These are phyloP conservation scores for Nemania sp. DNA, from an alignment of 2,329 filamentous ascomycete genomes.

Conservation along the genomic window DNA sequence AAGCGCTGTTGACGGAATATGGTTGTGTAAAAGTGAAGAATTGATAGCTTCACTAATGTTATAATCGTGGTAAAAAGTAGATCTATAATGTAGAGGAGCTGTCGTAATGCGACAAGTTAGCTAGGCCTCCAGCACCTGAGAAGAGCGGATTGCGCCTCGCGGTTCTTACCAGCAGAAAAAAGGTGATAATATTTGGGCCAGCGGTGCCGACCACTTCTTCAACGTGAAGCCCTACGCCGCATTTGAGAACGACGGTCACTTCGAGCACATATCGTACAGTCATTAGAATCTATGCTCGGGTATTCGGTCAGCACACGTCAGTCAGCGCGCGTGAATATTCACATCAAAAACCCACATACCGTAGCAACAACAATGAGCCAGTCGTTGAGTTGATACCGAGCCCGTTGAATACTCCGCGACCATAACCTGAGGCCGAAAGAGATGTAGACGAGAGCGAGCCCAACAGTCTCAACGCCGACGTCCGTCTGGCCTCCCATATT, in stretches of 20 bases:
- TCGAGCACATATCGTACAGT: slow-evolving; percentile 35
- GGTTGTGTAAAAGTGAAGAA: slow-evolving; percentile 37
- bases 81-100: slow-evolving; percentile 27
- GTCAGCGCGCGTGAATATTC: too few relatives aligned
- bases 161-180: slow-evolving; percentile 15
- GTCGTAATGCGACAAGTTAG: background rate
- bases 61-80: slow-evolving; percentile 34
- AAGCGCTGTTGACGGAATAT: slow-evolving; percentile 25
- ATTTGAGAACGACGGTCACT: slow-evolving; percentile 34
- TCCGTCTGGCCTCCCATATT: slow-evolving; percentile 28
- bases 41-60: slow-evolving; percentile 37
- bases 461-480: slow-evolving; percentile 31
- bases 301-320: too few relatives aligned
- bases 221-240: slow-evolving; percentile 35
- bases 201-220: slow-evolving; percentile 24
- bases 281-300: slow-evolving; percentile 22
- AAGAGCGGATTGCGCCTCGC: background rate
- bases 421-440: slow-evolving; percentile 36
- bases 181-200: slow-evolving; percentile 18
- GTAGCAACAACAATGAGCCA: slow-evolving; percentile 31
- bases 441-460: slow-evolving; percentile 30
- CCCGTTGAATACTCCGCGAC: slow-evolving; percentile 31
- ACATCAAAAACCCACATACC: slow-evolving; percentile 7
- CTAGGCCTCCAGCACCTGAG: background rate
- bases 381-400: slow-evolving; percentile 34